Conservation (phyloP, 805 yeast species). For the Clavispora asparagi region DNA sequence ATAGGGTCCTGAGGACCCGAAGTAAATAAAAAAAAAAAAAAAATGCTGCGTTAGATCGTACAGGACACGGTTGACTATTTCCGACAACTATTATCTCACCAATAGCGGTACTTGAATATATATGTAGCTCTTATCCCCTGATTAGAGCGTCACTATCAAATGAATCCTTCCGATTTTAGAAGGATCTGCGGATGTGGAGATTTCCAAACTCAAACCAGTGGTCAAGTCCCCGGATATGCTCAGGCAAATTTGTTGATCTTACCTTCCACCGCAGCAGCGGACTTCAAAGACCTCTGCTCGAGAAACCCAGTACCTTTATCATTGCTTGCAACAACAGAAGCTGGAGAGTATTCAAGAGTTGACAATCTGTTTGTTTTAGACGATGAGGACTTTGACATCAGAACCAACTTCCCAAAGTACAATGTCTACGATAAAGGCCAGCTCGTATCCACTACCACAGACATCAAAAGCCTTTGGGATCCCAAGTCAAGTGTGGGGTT, state of each 20-base stretch:
- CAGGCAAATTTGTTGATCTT: conserved; percentile 37
- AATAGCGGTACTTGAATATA: too few relatives aligned
- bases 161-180: neutral
- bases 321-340: conserved; percentile 22
- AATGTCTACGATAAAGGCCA: conserved; percentile 28
- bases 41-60: too few relatives aligned
- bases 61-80: neutral
- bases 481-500: conserved; percentile 32
- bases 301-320: conserved; percentile 40
- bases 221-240: conserved; percentile 20
- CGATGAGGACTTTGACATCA: conserved; percentile 21
- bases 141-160: neutral
- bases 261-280: conserved; percentile 25
- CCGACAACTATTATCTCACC: neutral
- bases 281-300: conserved; percentile 29
- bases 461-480: conserved; percentile 27
- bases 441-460: conserved; percentile 15
- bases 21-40: neutral
- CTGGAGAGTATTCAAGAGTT: conserved; percentile 17
- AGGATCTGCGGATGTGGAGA: neutral
- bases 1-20: too few relatives aligned
- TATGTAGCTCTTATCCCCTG: too few relatives aligned
- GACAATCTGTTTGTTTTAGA: conserved; percentile 1
- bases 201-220: conserved; percentile 8
- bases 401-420: conserved; percentile 32